Base-by-base conservation (phyloP, 768 basidiomycete genomes). In the Lactarius sanguifluus region DNA sequence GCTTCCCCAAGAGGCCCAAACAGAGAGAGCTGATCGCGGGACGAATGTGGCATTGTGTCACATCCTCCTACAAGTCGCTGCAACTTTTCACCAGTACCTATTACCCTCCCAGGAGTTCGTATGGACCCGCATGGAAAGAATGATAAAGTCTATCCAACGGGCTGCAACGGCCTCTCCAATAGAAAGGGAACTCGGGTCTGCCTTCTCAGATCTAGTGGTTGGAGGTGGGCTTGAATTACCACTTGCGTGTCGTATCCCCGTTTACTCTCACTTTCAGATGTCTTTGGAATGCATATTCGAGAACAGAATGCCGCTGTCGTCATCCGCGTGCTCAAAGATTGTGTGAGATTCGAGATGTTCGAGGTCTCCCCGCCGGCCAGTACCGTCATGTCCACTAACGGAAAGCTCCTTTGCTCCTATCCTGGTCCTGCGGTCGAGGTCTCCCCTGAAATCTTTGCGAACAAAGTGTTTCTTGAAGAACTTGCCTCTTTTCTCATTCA, bases 391-490 rank as follows among this genome's bases (percentile, higher is more conserved):
- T 71, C 65, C 2, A 60, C 76, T 0, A 69, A 70, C 32, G 82
- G 82, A 34, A 83, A 82, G 20, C 20, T 45, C 8, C 8, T 45
- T 8, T 45, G 43, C 3, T 45, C 43, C 7, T 45, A 45, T n/a
- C 83, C 83, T 12, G 79, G 79, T 0, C 79, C 81, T 9, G 79
- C 81, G 1, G 74, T 82, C 45, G 59, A 76, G 36, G 30, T 85
- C 34, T 75, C 78, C 9, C 66, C 16, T 6, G 41, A 43, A 5
- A 8, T 20, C 41, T 43, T 43, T 20, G 16, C 15, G 1, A 41
- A 18, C 16, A 43, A 20, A 16, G 2, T 16, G 1, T 43, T 43
- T 20, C 41, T 43, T 18, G 7, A 6, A 7, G 41, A 43, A 43
- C 41, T 43, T 16, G 16, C 41, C 41, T 43, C 41, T 7, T 43